These are phyloP conservation scores for Wickerhamomyces queroliae DNA, from an alignment of 805 yeast genomes.

Conservation along the genomic window DNA sequence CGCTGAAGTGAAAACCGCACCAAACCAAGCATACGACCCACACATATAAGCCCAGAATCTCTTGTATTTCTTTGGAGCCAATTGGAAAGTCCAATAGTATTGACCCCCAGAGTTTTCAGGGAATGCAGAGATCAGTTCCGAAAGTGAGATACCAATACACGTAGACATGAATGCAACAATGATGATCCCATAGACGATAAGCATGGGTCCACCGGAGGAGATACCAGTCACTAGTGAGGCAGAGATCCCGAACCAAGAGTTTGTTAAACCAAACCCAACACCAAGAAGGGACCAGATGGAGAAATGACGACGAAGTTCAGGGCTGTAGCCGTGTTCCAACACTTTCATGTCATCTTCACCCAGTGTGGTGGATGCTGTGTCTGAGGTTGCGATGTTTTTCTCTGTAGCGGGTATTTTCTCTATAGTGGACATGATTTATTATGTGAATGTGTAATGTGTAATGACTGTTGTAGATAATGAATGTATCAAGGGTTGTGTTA, in stretches of 20 bases:
- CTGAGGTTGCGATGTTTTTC: not conserved
- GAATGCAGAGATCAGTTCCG: conserved; percentile 47
- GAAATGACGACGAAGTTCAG: conserved; percentile 26
- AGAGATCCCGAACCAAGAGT: conserved; percentile 57
- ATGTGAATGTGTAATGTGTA: not conserved
- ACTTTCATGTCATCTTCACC: conserved; percentile 1
- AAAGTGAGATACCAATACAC: conserved; percentile 42
- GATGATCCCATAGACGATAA: conserved; percentile 50
- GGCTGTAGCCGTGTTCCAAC: conserved; percentile 4
- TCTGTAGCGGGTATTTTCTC: not conserved
- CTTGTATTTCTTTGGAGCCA: conserved; percentile 38
- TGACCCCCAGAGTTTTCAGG: conserved; percentile 55
- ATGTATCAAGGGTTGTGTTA: too few species aligned
- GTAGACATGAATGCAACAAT: conserved; percentile 41
- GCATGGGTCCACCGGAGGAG: conserved; percentile 52
- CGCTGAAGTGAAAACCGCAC: conserved; percentile 56
- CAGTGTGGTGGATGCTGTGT: not conserved
- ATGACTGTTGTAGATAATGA: too few species aligned
- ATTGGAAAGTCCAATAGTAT: conserved; percentile 50
- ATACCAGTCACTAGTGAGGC: conserved; percentile 52
- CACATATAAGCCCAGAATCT: conserved; percentile 44
- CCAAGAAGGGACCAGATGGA: conserved; percentile 45
- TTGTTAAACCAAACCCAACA: conserved; percentile 55
- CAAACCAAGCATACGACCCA: conserved; percentile 60
- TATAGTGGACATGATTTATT: not conserved